A percentile compares a stretch with the other conserved stretches of the same genome.
These are phyloP conservation scores for Sporothrix globosa DNA, from an alignment of 2,329 filamentous ascomycete species.

Conservation along the genomic window DNA sequence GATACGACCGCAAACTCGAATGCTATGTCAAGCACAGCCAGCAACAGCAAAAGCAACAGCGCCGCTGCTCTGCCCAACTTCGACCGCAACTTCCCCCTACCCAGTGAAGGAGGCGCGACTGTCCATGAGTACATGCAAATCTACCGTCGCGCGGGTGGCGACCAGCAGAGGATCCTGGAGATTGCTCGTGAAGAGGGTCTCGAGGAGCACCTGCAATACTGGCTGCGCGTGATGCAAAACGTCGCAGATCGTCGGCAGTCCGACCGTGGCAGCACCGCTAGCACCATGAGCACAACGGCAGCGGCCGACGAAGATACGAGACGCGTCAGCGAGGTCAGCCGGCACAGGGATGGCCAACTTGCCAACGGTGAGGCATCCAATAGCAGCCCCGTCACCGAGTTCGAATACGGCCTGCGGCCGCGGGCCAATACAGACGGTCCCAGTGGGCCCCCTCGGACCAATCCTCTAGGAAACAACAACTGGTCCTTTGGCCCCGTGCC, in stretches of 20 bases:
- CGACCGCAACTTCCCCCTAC: background rate
- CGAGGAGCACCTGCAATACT: slow-evolving; percentile 61
- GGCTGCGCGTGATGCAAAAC: slow-evolving; percentile 57
- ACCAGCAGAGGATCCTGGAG: slow-evolving; percentile 60
- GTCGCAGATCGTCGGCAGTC: slow-evolving; percentile 38
- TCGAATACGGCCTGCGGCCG: slow-evolving; percentile 46
- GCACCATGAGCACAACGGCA: slow-evolving; percentile 1
- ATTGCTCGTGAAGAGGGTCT: slow-evolving; percentile 65
- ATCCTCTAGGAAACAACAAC: slow-evolving; percentile 62
- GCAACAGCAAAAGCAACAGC: background rate
- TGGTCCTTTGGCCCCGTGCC: slow-evolving; percentile 57
- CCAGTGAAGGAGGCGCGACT: slow-evolving; percentile 36
- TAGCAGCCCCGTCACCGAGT: slow-evolving; percentile 10
- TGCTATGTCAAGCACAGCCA: background rate
- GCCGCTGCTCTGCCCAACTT: slow-evolving; percentile 18
- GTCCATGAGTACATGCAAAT: slow-evolving; percentile 57
- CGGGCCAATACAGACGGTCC: slow-evolving; percentile 63
- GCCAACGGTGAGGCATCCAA: background rate
- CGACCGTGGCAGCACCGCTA: slow-evolving; percentile 24
- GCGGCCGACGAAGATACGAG: background rate
- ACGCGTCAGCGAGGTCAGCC: background rate
- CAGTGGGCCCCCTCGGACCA: slow-evolving; percentile 48
- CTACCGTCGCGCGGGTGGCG: slow-evolving; percentile 62
- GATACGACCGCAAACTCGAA: background rate
- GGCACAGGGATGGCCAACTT: background rate